A percentile compares a stretch with the other conserved stretches of the same genome.
phyloP scores from a whole-genome alignment of 2,329 filamentous ascomycete species.

The Colletotrichum cordylinicola region DNA sequence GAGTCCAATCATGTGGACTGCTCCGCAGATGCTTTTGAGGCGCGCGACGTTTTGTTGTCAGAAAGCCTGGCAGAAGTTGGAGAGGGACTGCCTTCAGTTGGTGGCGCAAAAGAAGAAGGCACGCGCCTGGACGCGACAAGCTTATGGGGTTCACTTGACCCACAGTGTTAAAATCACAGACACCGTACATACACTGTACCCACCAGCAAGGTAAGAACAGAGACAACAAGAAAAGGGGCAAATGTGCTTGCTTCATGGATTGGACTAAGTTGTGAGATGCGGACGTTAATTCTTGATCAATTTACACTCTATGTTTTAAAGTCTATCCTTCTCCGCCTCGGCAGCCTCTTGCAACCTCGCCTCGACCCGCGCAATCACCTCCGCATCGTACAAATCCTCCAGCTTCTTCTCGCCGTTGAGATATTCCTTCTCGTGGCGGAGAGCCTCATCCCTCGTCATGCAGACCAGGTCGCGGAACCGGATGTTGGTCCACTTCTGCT shows the following conservation, averaged over 20 bases:
- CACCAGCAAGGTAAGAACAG: neutral
- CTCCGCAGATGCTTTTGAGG: neutral
- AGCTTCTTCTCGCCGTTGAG: conserved; percentile 70
- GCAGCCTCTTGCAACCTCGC: conserved; percentile 71
- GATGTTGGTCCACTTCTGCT: conserved; percentile 79
- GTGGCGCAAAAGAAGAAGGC: neutral
- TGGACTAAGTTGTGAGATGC: neutral
- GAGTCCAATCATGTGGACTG: neutral
- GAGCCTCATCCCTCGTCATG: conserved; percentile 92
- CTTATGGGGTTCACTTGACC: neutral
- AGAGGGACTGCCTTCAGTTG: neutral
- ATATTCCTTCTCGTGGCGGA: conserved; percentile 79
- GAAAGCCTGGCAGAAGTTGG: neutral
- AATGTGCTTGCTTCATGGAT: neutral
- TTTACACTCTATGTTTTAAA: neutral
- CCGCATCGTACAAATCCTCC: conserved; percentile 76
- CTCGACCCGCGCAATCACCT: conserved; percentile 72
- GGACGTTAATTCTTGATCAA: neutral
- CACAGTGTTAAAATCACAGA: fast-evolving
- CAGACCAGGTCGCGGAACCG: conserved; percentile 77
- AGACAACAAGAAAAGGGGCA: neutral
- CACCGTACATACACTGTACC: neutral
- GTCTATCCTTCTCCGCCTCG: conserved; percentile 59
- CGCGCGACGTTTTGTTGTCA: neutral
- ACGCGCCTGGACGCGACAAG: neutral